Conservation (phyloP, 108 stramenopile genomes). For the Epithemia pelagica region DNA sequence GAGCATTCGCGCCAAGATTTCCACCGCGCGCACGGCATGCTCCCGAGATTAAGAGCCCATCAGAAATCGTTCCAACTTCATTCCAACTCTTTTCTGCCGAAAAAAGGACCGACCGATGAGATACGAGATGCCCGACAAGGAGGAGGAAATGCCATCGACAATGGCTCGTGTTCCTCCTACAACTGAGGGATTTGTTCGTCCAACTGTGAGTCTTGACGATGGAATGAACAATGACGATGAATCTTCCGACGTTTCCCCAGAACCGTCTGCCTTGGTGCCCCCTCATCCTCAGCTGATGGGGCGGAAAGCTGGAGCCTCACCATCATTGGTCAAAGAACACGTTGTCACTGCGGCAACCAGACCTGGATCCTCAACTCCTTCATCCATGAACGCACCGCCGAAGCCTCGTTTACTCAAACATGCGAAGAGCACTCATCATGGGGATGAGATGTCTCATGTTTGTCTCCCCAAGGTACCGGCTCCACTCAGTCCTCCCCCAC, state of each 20-base stretch:
- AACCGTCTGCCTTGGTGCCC: background rate
- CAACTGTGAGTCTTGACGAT: slow-evolving; percentile 1
- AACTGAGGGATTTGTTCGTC: background rate
- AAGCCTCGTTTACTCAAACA: background rate
- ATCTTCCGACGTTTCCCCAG: background rate
- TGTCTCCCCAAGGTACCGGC: background rate
- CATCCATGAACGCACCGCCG: background rate
- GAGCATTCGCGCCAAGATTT: no score
- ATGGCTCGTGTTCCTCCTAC: no score
- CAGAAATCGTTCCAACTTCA: no score
- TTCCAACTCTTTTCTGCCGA: no score
- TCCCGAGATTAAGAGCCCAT: no score
- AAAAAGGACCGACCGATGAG: no score
- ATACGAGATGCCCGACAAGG: no score
- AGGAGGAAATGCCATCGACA: no score
- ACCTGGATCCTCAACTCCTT: background rate
- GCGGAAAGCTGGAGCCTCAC: no score
- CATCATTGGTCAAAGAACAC: background rate
- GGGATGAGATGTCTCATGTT: background rate
- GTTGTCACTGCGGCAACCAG: background rate
- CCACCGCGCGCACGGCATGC: no score
- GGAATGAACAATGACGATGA: background rate
- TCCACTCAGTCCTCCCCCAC: background rate
- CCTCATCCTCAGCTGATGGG: slow-evolving; percentile 1
- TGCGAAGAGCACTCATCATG: background rate